A percentile compares a stretch with the other conserved stretches of the same genome.
Conservation (phyloP, 371 early-diverging fungal species). For the Saksenaea oblongispora region DNA sequence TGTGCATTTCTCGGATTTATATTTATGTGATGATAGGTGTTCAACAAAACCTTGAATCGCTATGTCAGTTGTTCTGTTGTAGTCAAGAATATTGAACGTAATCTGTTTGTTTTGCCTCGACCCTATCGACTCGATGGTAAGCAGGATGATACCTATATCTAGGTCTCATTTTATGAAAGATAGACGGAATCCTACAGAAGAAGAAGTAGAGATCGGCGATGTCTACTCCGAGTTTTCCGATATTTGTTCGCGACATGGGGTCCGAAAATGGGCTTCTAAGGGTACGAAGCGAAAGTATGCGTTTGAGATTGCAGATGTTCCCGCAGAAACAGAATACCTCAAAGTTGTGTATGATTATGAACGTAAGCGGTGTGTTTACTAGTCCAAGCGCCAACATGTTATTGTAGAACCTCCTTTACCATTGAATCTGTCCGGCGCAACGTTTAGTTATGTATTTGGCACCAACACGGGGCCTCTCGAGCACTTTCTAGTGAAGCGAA, state of each 20-base stretch:
- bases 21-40: constrained; percentile 30
- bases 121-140: constrained; percentile 52
- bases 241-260: constrained; percentile 54
- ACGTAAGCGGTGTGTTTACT: constrained; percentile 31
- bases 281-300: constrained; percentile 86
- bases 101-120: constrained; percentile 87
- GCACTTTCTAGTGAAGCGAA: constrained; percentile 87
- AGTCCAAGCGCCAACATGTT: not conserved
- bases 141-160: not conserved
- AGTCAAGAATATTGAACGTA: constrained; percentile 83
- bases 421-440: constrained; percentile 67
- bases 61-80: constrained; percentile 84
- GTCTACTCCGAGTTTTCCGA: constrained; percentile 79
- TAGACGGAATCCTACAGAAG: constrained; percentile 54
- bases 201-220: constrained; percentile 61
- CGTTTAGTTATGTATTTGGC: constrained; percentile 91
- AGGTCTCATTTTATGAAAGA: constrained; percentile 24
- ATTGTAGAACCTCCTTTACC: constrained; percentile 70
- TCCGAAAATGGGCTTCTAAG: constrained; percentile 63
- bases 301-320: constrained; percentile 88
- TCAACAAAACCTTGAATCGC: constrained; percentile 43
- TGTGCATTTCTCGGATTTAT: not conserved
- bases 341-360: constrained; percentile 84
- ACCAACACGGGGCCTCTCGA: constrained; percentile 89
- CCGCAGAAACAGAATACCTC: constrained; percentile 80